Evolutionary conservation across 2,329 filamentous ascomycete genomes (phyloP).

Genomic region (Malbranchea cinnamomea): DNA sequence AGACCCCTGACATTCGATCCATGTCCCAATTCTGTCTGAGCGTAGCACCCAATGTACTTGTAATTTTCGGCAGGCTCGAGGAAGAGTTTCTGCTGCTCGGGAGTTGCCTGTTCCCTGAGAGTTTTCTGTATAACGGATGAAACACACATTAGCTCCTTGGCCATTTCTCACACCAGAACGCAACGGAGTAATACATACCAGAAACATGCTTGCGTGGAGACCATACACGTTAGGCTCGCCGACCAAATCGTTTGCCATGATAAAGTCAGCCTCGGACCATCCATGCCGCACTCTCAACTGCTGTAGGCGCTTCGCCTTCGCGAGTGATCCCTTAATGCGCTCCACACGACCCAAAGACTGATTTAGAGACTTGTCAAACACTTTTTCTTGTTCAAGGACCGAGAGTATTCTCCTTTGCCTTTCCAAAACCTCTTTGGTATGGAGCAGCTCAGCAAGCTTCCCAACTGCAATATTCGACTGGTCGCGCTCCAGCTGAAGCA

Average conservation of each 20-base stretch:
- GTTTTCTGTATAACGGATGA: constrained; percentile 37
- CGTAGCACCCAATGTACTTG: constrained; percentile 63
- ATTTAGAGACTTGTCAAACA: constrained; percentile 67
- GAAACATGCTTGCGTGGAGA: constrained; percentile 56
- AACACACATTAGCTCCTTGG: background rate
- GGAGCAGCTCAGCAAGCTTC: constrained; percentile 52
- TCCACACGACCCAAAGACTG: constrained; percentile 58
- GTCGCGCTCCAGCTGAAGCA: constrained; percentile 53
- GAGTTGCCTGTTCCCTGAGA: constrained; percentile 53
- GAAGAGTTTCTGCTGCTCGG: constrained; percentile 60
- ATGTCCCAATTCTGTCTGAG: constrained; percentile 67
- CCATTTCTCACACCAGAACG: background rate
- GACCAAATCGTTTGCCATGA: constrained; percentile 51
- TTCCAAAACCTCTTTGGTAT: constrained; percentile 49
- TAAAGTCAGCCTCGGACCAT: constrained; percentile 51
- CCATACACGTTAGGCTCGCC: constrained; percentile 61
- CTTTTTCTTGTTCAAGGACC: constrained; percentile 50
- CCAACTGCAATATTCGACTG: constrained; percentile 53
- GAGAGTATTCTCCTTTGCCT: constrained; percentile 45
- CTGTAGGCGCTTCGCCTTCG: constrained; percentile 53
- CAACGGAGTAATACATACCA: constrained; percentile 28
- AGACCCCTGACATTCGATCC: constrained; percentile 62
- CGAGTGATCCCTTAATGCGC: constrained; percentile 54
- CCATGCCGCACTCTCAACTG: constrained; percentile 51
- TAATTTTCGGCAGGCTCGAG: constrained; percentile 53